phyloP scores from a whole-genome alignment of 129 eudicot genomes.

The Lactuca sativa region DNA sequence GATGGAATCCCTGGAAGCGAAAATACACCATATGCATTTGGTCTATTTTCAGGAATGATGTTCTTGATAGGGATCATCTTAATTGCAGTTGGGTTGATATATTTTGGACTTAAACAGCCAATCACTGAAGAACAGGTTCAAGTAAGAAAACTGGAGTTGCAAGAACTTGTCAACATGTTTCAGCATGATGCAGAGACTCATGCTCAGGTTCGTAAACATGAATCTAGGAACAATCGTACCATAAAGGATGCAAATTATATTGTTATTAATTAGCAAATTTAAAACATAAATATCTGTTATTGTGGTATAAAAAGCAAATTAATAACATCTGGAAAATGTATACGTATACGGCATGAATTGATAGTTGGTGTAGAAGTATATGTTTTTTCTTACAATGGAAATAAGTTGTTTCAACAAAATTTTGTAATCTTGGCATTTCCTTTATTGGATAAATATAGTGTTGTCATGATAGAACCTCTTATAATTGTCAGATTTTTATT shows the following conservation, averaged over 20 bases:
- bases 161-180: slow-evolving; percentile 80
- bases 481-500: too few relatives aligned
- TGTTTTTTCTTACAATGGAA: slow-evolving; percentile 3
- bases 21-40: slow-evolving; percentile 86
- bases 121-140: slow-evolving; percentile 69
- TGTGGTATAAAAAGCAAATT: not conserved
- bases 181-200: slow-evolving; percentile 97
- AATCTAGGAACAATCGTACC: slow-evolving; percentile 58
- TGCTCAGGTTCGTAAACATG: slow-evolving; percentile 79
- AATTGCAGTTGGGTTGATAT: slow-evolving; percentile 67
- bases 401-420: slow-evolving; percentile 5
- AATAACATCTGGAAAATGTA: slow-evolving; percentile 5
- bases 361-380: slow-evolving; percentile 7
- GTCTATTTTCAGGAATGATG: slow-evolving; percentile 68
- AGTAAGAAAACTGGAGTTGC: slow-evolving; percentile 78
- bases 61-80: slow-evolving; percentile 51
- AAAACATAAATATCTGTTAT: slow-evolving; percentile 6
- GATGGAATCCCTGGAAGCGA: slow-evolving; percentile 85
- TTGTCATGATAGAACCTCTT: not conserved
- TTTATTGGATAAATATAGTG: not conserved
- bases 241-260: slow-evolving; percentile 61
- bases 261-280: slow-evolving; percentile 37
- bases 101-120: slow-evolving; percentile 84
- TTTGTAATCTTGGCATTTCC: not conserved
- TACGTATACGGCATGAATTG: slow-evolving; percentile 9